Percentiles rank a stretch among this genome's conserved stretches.
phyloP scores from a whole-genome alignment of 345 rosid species.

The Salix brachista region DNA sequence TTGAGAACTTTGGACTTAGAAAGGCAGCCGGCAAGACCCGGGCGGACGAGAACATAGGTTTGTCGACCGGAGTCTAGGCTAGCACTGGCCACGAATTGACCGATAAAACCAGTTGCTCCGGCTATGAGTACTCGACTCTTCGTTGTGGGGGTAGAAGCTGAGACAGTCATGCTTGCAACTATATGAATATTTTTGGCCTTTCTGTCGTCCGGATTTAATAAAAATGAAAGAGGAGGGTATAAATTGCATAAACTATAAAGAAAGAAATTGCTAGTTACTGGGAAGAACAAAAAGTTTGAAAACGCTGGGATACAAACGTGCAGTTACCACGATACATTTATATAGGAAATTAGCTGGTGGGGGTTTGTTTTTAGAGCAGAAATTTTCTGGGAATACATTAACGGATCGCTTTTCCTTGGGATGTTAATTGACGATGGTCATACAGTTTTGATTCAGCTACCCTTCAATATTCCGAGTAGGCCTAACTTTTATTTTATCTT shows the following conservation, averaged over 20 bases:
- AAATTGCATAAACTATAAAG: not conserved
- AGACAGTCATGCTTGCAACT: not conserved
- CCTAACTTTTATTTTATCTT: not conserved
- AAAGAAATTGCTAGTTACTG: not conserved
- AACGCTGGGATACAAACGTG: not conserved
- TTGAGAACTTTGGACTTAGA: conserved; percentile 27
- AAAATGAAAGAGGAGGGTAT: not conserved
- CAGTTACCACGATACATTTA: not conserved
- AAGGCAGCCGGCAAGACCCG: conserved; percentile 17
- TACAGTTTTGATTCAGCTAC: not conserved
- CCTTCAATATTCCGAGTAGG: not conserved
- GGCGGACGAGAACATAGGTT: conserved; percentile 48
- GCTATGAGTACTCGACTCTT: conserved; percentile 44
- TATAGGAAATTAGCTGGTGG: not conserved
- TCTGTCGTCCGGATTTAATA: not conserved
- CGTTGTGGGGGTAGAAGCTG: not conserved
- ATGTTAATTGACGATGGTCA: not conserved
- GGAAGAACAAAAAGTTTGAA: not conserved
- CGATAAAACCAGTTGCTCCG: conserved; percentile 68
- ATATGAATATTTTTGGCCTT: not conserved
- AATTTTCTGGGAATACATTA: too few species aligned
- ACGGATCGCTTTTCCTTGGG: not conserved
- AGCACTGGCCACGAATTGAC: conserved; percentile 52
- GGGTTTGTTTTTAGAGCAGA: not conserved
- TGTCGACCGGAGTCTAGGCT: conserved; percentile 49